These are phyloP conservation scores for Fusarium equiseti DNA, from an alignment of 2,329 filamentous ascomycete species.

Conservation along the genomic window DNA sequence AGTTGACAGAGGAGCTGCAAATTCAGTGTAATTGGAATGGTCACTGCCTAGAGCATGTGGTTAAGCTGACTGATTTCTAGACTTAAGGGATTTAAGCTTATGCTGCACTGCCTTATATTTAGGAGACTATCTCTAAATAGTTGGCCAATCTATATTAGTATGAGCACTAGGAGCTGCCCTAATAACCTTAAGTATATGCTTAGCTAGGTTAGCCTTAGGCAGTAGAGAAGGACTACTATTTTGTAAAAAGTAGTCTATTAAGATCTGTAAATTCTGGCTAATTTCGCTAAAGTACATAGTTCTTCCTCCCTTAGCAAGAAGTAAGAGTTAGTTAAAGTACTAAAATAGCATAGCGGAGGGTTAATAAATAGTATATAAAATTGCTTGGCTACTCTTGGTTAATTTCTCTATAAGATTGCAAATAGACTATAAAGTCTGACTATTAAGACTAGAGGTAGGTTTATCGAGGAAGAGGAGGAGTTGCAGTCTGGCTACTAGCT, in stretches of 20 bases:
- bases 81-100: conserved; percentile 49
- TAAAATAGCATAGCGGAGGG: conserved; percentile 59
- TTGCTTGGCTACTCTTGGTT: conserved; percentile 61
- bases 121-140: conserved; percentile 52
- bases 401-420: conserved; percentile 69
- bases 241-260: conserved; percentile 71
- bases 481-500: conserved; percentile 64
- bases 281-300: conserved; percentile 78
- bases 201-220: conserved; percentile 71
- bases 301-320: conserved; percentile 39
- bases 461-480: conserved; percentile 71
- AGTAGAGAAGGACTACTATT: conserved; percentile 68
- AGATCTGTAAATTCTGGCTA: conserved; percentile 64
- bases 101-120: conserved; percentile 50
- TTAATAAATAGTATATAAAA: conserved; percentile 49
- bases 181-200: conserved; percentile 71
- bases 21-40: conserved; percentile 42
- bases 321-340: conserved; percentile 37
- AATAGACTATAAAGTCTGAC: conserved; percentile 70
- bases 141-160: conserved; percentile 54
- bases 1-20: conserved; percentile 47
- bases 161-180: conserved; percentile 62
- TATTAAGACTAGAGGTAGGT: conserved; percentile 70
- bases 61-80: neutral
- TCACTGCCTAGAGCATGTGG: neutral